Evolutionary conservation across 805 yeast genomes (phyloP).

Genomic region (Kuraishia hungarica): DNA sequence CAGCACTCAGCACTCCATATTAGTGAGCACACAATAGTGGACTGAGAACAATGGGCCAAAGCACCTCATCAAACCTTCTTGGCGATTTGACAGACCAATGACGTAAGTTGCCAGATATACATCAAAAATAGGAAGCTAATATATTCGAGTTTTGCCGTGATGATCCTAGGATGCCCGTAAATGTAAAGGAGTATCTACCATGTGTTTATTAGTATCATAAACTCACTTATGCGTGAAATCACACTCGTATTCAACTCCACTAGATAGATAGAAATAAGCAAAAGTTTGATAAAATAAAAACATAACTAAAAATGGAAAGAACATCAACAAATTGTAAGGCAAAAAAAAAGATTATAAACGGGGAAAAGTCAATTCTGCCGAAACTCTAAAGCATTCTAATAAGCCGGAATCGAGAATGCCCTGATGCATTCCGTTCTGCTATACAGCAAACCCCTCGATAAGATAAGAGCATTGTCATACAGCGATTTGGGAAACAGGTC

Average conservation of each 20-base stretch:
- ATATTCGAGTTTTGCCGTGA: too few relatives aligned
- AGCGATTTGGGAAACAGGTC: not conserved
- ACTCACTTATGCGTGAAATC: not conserved
- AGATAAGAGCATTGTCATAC: not conserved
- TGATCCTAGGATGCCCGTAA: too few relatives aligned
- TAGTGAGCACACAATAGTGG: too few relatives aligned
- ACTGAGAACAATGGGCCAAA: too few relatives aligned
- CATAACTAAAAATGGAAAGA: not conserved
- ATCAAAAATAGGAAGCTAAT: too few relatives aligned
- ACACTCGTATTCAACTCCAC: not conserved
- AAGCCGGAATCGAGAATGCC: not conserved
- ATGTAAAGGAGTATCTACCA: too few relatives aligned
- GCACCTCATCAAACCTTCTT: too few relatives aligned
- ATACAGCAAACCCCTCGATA: not conserved
- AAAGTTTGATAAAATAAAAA: not conserved
- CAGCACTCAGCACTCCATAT: too few relatives aligned
- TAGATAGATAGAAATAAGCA: not conserved
- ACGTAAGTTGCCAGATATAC: too few relatives aligned
- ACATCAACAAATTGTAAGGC: not conserved
- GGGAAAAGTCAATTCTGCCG: not conserved
- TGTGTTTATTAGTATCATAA: not conserved
- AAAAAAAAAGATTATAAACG: not conserved
- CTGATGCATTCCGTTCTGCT: not conserved
- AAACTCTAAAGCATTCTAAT: not conserved
- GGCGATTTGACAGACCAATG: too few relatives aligned